Percentiles rank a stretch among this genome's conserved stretches.
Conservation (phyloP, 495 filamentous ascomycete genomes). For the Penicillium cinerascens region DNA sequence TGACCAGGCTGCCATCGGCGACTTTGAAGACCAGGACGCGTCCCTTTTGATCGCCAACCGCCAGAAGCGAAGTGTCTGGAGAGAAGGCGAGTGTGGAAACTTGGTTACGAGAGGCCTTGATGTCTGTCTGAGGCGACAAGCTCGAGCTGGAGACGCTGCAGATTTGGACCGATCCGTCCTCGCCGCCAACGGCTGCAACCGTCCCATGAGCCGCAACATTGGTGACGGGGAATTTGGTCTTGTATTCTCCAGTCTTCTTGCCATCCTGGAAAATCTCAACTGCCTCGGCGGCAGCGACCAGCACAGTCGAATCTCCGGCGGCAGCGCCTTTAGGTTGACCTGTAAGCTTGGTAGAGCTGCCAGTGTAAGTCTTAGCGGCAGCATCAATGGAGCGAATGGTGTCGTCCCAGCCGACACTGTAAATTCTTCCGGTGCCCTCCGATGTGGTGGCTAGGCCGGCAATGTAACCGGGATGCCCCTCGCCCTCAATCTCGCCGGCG, state of each 20-base stretch:
- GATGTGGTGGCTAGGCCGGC: conserved; percentile 63
- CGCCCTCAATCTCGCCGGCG: conserved; percentile 68
- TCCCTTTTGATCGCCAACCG: conserved; percentile 77
- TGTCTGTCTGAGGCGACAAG: conserved; percentile 41
- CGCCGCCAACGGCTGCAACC: conserved; percentile 70
- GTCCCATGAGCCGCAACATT: conserved; percentile 64
- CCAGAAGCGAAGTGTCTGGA: conserved; percentile 64
- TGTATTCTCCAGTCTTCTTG: conserved; percentile 54
- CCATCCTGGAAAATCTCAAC: conserved; percentile 63
- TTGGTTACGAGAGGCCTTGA: conserved; percentile 39
- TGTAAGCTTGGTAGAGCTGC: conserved; percentile 46
- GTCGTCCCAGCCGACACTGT: conserved; percentile 94
- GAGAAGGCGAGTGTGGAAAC: conserved; percentile 72
- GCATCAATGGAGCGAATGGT: conserved; percentile 75
- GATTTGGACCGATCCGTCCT: conserved; percentile 68
- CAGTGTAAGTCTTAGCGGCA: conserved; percentile 56
- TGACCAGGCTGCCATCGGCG: conserved; percentile 43
- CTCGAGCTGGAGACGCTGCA: conserved; percentile 55
- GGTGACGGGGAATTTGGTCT: conserved; percentile 63
- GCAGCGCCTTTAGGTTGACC: conserved; percentile 61
- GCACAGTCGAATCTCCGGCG: conserved; percentile 41
- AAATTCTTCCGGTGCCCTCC: conserved; percentile 56
- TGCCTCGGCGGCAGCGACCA: conserved; percentile 63
- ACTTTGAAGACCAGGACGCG: conserved; percentile 75
- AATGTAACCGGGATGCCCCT: conserved; percentile 77